Base-by-base conservation (phyloP, 169 alveolate genomes). In the Plasmodium yoelii region DNA sequence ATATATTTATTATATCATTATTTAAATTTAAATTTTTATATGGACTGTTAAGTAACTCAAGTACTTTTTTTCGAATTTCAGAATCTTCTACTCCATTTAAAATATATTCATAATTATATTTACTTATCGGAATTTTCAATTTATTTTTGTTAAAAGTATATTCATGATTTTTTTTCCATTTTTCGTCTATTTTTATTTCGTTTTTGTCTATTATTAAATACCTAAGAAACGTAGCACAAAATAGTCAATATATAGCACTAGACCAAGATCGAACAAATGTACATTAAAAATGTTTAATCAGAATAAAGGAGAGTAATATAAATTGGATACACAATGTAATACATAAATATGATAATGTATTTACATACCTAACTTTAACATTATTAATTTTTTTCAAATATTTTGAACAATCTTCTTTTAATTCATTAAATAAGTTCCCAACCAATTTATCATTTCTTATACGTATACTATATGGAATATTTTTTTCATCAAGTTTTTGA, bases 61-160 rank as follows among this genome's bases (percentile, higher is more conserved):
- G 19, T 9, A 82, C 84, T 18, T 82, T 34, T 68, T 82, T 49
- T 71, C 90, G 67, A 18, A 55, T 18, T 13, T 18, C 13, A 13
- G 90, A 39, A 4, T 82, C 64, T 12, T 68, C 26, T 18, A 82
- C 8, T 22, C 57, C 86, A 59, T 44, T 47, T 42, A 82, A 39
- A 18, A 82, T 19, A 61, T 53, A 82, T 55, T 82, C 90, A 47
- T 82, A 82, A 57, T 82, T 82, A 53, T 82, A 84, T 59, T 82
- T 82, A 26, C 90, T 82, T 34, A 82, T 46, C 13, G 90, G 90
- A 7, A 82, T 82, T 82, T 61, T 82, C 8, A 82, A 42, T 46
- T 67, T 65, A n/a, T 55, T 67, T n/a, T 28, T 82, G 19, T 82
- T 61, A 34, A 82, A 82, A 42, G 49, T 22, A 15, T 47, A 68